Percentiles rank a stretch among this genome's conserved stretches.
Evolutionary conservation across 2,329 filamentous ascomycete species (phyloP).

Genomic region (Torrubiella hemipterigena): DNA sequence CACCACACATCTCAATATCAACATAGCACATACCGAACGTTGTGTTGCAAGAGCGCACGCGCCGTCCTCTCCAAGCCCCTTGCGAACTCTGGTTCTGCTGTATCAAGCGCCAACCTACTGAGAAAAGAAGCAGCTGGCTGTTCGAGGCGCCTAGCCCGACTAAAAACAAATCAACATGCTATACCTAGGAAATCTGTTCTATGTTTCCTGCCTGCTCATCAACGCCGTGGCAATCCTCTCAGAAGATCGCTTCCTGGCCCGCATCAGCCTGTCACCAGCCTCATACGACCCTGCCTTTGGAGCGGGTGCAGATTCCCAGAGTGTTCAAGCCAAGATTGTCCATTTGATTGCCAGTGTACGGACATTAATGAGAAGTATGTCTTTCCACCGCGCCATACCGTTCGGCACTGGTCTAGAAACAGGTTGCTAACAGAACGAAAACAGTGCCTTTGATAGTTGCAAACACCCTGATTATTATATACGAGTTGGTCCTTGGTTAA

Average conservation of each 20-base stretch:
- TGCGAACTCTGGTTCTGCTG: too few species aligned
- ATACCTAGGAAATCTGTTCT: constrained; percentile 53
- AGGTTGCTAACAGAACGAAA: constrained; percentile 1
- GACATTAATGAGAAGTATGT: constrained; percentile 77
- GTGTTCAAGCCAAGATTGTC: constrained; percentile 67
- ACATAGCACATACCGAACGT: too few species aligned
- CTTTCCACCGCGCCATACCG: not conserved
- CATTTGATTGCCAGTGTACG: constrained; percentile 74
- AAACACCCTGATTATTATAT: constrained; percentile 66
- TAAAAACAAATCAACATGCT: constrained; percentile 37
- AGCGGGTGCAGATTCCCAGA: constrained; percentile 45
- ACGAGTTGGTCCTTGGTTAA: constrained; percentile 59
- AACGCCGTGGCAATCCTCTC: constrained; percentile 81
- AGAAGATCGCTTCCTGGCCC: constrained; percentile 74
- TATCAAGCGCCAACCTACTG: too few species aligned
- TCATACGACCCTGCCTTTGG: constrained; percentile 61
- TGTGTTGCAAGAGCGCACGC: too few species aligned
- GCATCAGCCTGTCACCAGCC: constrained; percentile 59
- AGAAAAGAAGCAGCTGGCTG: too few species aligned
- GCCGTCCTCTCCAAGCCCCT: too few species aligned
- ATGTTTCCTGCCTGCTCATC: constrained; percentile 67
- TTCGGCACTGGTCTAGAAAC: too few species aligned
- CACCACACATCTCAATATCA: too few species aligned
- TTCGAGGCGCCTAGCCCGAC: not conserved
- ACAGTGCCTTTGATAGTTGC: constrained; percentile 66